Conservation (phyloP, 2,329 filamentous ascomycete genomes). For the Fusarium pininemorale region DNA sequence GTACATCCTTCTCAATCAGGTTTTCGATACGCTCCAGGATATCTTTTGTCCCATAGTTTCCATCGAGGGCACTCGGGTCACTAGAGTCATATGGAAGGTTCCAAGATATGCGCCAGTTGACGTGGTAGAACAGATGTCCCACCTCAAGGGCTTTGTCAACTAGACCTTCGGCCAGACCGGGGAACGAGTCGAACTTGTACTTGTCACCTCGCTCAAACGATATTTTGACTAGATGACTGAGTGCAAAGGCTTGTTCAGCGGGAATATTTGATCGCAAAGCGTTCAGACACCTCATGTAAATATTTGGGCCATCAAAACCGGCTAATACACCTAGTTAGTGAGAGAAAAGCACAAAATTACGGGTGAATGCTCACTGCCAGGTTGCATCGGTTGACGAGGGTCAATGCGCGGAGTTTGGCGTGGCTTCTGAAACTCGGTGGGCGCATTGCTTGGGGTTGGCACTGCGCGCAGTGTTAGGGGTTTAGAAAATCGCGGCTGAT, state of each 20-base stretch:
- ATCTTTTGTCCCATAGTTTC: conserved; percentile 60
- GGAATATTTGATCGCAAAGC: conserved; percentile 82
- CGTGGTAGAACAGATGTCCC: conserved; percentile 80
- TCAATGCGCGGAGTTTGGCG: conserved; percentile 56
- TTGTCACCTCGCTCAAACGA: conserved; percentile 95
- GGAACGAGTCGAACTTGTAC: conserved; percentile 93
- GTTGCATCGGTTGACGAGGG: conserved; percentile 58
- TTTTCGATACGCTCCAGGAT: conserved; percentile 74
- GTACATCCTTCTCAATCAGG: conserved; percentile 66
- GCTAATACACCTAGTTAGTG: conserved; percentile 46
- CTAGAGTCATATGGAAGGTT: conserved; percentile 61
- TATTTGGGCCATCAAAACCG: conserved; percentile 82
- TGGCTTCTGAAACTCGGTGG: conserved; percentile 65
- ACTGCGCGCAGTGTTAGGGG: conserved; percentile 76
- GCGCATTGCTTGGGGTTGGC: conserved; percentile 78
- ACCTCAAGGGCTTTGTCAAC: conserved; percentile 86
- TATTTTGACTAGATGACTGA: conserved; percentile 94
- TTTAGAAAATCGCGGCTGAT: conserved; percentile 72
- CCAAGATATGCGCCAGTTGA: conserved; percentile 84
- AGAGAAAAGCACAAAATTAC: not conserved
- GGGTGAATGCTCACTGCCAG: conserved; percentile 65
- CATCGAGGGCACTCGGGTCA: conserved; percentile 56
- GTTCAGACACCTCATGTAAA: conserved; percentile 88
- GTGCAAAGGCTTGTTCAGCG: conserved; percentile 88
- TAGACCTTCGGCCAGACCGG: conserved; percentile 85